Evolutionary conservation across 148 eudicot genomes (phyloP).

Genomic region (Chenopodium album): DNA sequence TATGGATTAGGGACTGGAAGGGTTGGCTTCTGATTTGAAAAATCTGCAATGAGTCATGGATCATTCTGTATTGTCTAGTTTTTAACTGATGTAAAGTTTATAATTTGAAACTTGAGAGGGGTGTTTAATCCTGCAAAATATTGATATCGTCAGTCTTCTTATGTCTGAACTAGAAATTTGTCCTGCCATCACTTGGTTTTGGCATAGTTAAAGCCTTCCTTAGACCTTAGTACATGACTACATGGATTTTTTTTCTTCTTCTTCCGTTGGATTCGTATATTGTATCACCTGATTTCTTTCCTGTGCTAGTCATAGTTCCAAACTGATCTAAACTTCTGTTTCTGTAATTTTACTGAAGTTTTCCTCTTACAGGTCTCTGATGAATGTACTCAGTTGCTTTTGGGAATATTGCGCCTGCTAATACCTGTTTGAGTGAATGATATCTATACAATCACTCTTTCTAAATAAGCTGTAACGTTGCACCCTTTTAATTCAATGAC

Average conservation of each 20-base stretch:
- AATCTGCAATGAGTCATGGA: not conserved
- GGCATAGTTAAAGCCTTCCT: too few relatives aligned
- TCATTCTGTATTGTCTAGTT: not conserved
- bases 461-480: not conserved
- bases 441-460: not conserved
- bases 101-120: not conserved
- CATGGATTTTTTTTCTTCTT: too few relatives aligned
- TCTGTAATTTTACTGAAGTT: not conserved
- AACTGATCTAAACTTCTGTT: not conserved
- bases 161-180: too few relatives aligned
- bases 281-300: not conserved
- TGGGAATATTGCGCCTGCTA: not conserved
- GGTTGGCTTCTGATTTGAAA: not conserved
- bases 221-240: too few relatives aligned
- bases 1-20: too few relatives aligned
- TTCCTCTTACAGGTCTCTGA: constrained; percentile 1
- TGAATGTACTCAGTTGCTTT: not conserved
- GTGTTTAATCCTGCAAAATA: not conserved
- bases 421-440: not conserved
- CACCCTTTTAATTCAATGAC: not conserved
- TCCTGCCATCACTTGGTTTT: too few relatives aligned
- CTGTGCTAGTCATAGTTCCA: not conserved
- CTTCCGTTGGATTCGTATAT: not conserved
- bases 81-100: not conserved
- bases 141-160: not conserved